Percentiles rank a stretch among this genome's conserved stretches.
phyloP scores from a whole-genome alignment of 2,329 filamentous ascomycete genomes.

The Penicillium sp. region DNA sequence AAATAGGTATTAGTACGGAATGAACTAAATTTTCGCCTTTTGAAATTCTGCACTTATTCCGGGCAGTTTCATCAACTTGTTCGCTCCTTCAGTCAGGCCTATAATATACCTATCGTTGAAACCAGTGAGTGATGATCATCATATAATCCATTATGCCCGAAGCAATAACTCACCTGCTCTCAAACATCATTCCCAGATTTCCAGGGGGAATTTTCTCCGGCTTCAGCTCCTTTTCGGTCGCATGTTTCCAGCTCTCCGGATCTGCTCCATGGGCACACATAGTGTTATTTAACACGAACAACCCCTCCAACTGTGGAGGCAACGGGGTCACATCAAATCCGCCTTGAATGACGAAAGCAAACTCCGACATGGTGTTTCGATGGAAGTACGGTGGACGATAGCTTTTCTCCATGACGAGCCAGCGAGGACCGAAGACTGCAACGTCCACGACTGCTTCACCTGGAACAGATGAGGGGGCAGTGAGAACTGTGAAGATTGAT shows the following conservation, averaged over 20 bases:
- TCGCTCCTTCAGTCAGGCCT: neutral
- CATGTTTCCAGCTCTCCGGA: neutral
- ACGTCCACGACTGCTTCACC: constrained; percentile 1
- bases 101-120: neutral
- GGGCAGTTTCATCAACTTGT: neutral
- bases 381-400: constrained; percentile 1
- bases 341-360: neutral
- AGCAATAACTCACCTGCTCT: neutral
- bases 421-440: neutral
- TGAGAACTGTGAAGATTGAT: neutral
- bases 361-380: neutral
- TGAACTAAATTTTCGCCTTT: neutral
- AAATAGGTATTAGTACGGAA: neutral
- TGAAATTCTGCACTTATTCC: neutral
- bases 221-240: neutral
- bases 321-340: neutral
- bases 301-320: neutral
- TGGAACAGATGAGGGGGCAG: neutral
- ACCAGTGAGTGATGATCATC: neutral
- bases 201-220: neutral
- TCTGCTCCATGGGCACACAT: neutral
- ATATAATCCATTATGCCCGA: too few species aligned
- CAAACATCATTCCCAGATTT: neutral
- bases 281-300: neutral
- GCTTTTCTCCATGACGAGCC: neutral